Evolutionary conservation across 1,139 yeast genomes (phyloP).

Genomic region (Spathaspora sp.): DNA sequence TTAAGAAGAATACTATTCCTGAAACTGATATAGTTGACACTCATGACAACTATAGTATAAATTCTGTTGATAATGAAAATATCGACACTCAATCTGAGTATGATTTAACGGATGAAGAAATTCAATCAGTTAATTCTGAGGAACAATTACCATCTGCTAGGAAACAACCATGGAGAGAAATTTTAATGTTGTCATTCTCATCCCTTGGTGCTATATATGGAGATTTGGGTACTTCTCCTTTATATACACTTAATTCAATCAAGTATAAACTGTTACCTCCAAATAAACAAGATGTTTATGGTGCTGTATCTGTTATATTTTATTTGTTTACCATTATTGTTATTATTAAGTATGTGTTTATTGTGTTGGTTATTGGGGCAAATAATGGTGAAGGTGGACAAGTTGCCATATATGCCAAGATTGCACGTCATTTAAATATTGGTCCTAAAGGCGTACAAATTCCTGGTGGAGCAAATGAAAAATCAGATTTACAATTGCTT

Average conservation of each 20-base stretch:
- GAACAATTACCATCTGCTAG: conserved; percentile 3
- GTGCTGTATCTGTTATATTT: conserved; percentile 53
- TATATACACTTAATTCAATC: conserved; percentile 51
- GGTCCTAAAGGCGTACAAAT: conserved; percentile 49
- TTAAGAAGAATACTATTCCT: neutral
- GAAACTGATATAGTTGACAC: neutral
- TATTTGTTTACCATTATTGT: conserved; percentile 56
- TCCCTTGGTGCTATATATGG: conserved; percentile 61
- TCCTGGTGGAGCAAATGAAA: conserved; percentile 36
- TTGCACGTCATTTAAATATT: conserved; percentile 47
- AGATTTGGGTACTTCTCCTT: conserved; percentile 61
- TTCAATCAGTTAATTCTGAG: conserved; percentile 1
- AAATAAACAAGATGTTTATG: conserved; percentile 41
- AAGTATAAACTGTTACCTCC: conserved; percentile 33
- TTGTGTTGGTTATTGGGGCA: conserved; percentile 52
- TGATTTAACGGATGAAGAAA: conserved; percentile 7
- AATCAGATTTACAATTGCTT: conserved; percentile 35
- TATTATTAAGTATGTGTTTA: conserved; percentile 47
- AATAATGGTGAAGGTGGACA: conserved; percentile 64
- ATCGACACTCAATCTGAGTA: conserved; percentile 5
- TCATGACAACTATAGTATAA: conserved; percentile 1
- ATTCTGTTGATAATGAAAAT: neutral
- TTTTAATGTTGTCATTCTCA: conserved; percentile 27
- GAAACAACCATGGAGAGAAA: conserved; percentile 24
- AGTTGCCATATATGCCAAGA: conserved; percentile 57